Evolutionary conservation across 495 filamentous ascomycete genomes (phyloP).

Genomic region (Darksidea phi): DNA sequence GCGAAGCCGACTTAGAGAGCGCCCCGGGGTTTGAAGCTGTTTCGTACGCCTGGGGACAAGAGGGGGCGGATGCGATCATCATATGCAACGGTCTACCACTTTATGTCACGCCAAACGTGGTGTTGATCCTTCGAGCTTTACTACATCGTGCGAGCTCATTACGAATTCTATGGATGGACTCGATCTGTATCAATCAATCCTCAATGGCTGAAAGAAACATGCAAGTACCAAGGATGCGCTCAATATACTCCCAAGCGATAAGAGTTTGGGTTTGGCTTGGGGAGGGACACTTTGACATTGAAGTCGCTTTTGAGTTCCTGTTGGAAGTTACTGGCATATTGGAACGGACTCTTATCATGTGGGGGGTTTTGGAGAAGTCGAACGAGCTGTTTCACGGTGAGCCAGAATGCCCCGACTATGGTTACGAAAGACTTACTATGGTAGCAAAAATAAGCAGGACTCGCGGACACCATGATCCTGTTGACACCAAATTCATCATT

Average conservation of each 20-base stretch:
- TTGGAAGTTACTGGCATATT: too few species aligned
- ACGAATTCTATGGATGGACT: slow-evolving; percentile 3
- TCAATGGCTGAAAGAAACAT: neutral
- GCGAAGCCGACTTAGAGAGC: too few species aligned
- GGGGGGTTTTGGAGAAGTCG: too few species aligned
- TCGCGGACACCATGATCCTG: neutral
- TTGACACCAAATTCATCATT: neutral
- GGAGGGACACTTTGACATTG: neutral
- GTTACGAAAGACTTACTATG: too few species aligned
- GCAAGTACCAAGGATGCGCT: neutral
- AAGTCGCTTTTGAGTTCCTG: too few species aligned
- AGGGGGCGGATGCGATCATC: neutral
- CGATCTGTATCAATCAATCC: neutral
- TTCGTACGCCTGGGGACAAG: neutral
- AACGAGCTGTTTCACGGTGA: too few species aligned
- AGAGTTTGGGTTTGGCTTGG: neutral
- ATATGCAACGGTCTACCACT: neutral
- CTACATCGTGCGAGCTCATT: neutral
- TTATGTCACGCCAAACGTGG: too few species aligned
- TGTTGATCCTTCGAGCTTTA: neutral
- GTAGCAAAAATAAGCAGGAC: neutral
- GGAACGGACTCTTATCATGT: too few species aligned
- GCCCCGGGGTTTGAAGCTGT: neutral
- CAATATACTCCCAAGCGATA: neutral
- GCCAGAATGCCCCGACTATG: too few species aligned